Percentiles rank a stretch among this genome's conserved stretches.
phyloP scores from a whole-genome alignment of 495 filamentous ascomycete species.

The Podospora didyma region DNA sequence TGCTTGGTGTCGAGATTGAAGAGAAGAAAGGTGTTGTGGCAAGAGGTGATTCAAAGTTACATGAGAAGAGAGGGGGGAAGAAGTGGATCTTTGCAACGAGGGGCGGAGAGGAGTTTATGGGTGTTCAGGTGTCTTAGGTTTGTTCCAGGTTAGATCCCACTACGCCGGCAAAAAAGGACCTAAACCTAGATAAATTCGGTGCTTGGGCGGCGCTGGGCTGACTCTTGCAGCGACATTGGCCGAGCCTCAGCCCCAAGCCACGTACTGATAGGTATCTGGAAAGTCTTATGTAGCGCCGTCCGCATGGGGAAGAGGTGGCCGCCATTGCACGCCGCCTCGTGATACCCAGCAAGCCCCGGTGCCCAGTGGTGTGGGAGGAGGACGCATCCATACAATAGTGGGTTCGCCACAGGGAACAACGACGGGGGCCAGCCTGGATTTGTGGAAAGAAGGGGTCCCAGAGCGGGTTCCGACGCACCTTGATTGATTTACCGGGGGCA shows the following conservation, averaged over 20 bases:
- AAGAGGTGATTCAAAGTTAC: neutral
- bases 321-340: too few species aligned
- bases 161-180: conserved; percentile 5
- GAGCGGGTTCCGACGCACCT: too few species aligned
- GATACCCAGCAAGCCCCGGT: too few species aligned
- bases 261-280: neutral
- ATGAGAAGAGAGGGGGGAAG: conserved; percentile 7
- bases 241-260: neutral
- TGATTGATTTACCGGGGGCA: too few species aligned
- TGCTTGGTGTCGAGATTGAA: neutral
- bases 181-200: neutral
- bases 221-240: neutral
- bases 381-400: too few species aligned
- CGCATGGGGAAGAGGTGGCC: too few species aligned
- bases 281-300: neutral
- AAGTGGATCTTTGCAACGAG: conserved; percentile 14
- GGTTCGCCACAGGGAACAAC: too few species aligned
- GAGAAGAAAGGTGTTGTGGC: neutral
- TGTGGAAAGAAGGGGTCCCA: too few species aligned
- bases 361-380: too few species aligned
- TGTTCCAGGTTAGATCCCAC: conserved; percentile 18
- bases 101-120: conserved; percentile 4
- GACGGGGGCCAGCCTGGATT: too few species aligned
- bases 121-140: conserved; percentile 17
- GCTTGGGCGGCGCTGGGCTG: neutral